These are phyloP conservation scores for Andrographis paniculata DNA, from an alignment of 305 asterid species.

Conservation along the genomic window DNA sequence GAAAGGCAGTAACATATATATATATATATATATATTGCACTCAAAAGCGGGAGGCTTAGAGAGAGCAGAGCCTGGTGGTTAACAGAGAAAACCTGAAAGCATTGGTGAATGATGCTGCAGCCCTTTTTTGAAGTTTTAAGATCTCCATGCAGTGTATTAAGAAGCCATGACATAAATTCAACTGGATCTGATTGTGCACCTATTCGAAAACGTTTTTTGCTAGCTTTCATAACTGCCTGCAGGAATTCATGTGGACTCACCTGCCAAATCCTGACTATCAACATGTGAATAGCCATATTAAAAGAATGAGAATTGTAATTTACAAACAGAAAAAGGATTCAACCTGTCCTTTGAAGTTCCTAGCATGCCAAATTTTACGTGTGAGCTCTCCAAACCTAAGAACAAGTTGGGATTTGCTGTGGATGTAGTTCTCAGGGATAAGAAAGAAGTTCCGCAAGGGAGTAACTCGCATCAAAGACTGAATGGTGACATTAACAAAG, in stretches of 20 bases:
- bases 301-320: neutral
- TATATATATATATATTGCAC: too few species aligned
- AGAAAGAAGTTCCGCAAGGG: slow-evolving; percentile 96
- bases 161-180: slow-evolving; percentile 96
- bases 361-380: slow-evolving; percentile 88
- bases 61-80: neutral
- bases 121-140: slow-evolving; percentile 63
- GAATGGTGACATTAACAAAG: slow-evolving; percentile 90
- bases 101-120: slow-evolving; percentile 71
- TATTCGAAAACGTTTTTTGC: slow-evolving; percentile 73
- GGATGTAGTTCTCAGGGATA: slow-evolving; percentile 73
- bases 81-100: slow-evolving; percentile 66
- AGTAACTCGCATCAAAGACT: slow-evolving; percentile 94
- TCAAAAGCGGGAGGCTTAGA: neutral
- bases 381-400: slow-evolving; percentile 96
- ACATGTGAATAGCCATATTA: slow-evolving; percentile 12
- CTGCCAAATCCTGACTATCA: slow-evolving; percentile 36
- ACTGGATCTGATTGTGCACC: slow-evolving; percentile 96
- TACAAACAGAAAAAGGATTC: slow-evolving; percentile 6
- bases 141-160: slow-evolving; percentile 68
- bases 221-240: slow-evolving; percentile 91
- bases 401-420: slow-evolving; percentile 84
- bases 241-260: slow-evolving; percentile 97
- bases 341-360: slow-evolving; percentile 97
- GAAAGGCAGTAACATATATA: neutral